Base-by-base conservation (phyloP, 306 rosid species). In the Vigna hirtella region DNA sequence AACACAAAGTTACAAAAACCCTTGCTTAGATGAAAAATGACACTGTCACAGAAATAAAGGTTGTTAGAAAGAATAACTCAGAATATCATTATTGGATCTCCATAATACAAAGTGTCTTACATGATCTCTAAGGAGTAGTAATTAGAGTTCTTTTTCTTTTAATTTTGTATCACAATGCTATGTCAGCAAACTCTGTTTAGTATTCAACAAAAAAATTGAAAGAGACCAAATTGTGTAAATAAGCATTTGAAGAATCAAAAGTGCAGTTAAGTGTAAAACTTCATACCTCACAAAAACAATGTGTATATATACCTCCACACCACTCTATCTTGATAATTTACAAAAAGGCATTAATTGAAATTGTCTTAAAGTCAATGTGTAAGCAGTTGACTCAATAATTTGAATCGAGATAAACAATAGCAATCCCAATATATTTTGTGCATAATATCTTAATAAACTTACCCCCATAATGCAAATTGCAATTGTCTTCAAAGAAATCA, bases 401-500 rank as follows among this genome's bases (percentile, higher is more conserved):
- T 72, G 78, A 51, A 32, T 75, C 47, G 55, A 15, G 63, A 81
- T 36, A 63, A 63, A 38, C 77, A 58, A 73, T 9, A 66, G 38
- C 55, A 76, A 76, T 73, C 24, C 3, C 68, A 79, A 22, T 48
- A 72, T 72, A 40, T 76, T 52, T 40, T 52, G 70, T 47, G 63
- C 72, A 15, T 45, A 66, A 69, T 20, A 51, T 67, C 57, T 36
- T 58, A 9, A 65, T 38, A 70, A 52, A 72, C 91, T 43, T 88
- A 94, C 98, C 89, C 95, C 98, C 81, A 92, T 74, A 64, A 88
- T 89, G 88, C 97, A 94, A 53, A 92, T 88, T 47, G 97, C 98
- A 61, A 94, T 81, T 57, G 98, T 94, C 83, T 94, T 94, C 83
- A 90, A 88, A 59, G 95, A 84, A 76, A 94, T 91, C 82, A 94